Base-by-base conservation (phyloP, 129 eudicot species). In the Sambucus nigra region DNA sequence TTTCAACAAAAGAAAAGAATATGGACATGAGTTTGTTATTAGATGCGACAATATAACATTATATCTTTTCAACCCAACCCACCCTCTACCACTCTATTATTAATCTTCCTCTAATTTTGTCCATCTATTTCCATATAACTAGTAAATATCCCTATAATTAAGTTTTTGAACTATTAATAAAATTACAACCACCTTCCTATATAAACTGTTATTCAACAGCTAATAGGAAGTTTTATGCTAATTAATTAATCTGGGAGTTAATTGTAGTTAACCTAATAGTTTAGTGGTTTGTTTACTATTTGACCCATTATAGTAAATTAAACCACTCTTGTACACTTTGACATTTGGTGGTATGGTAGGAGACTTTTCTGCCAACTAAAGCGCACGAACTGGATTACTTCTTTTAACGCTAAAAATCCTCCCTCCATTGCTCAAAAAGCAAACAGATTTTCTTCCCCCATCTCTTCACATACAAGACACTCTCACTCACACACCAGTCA, bases 371-470 rank as follows among this genome's bases (percentile, higher is more conserved):
- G 59, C 69, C 66, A 57, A 28, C 61, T 32, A 55, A 67, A 55
- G 16, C 58, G 10, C 55, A 24, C 33, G 40, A 31, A 33, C 55
- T 38, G 20, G 31, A 67, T 66, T 44, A 63, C 74, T 77, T 58
- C 71, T 75, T 77, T 81, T 72, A 52, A 72, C 47, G 65, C 72
- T 61, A 76, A 71, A 76, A 70, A 74, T 55, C 64, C 55, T 17
- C 33, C 25, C 51, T 60, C 48, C 65, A 29, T 38, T 61, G 39
- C 55, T 59, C 50, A 53, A 77, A 80, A 80, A 55, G 78, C 49
- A 53, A 47, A 51, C 31, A 73, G 53, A 60, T 71, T 68, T 64
- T 16, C 16, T 35, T 44, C 45, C n/a, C n/a, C n/a, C n/a, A n/a
- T n/a, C n/a, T n/a, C n/a, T n/a, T n/a, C n/a, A n/a, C n/a, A n/a